Evolutionary conservation across 495 filamentous ascomycete genomes (phyloP).

Genomic region (Trichoderma parareesei): DNA sequence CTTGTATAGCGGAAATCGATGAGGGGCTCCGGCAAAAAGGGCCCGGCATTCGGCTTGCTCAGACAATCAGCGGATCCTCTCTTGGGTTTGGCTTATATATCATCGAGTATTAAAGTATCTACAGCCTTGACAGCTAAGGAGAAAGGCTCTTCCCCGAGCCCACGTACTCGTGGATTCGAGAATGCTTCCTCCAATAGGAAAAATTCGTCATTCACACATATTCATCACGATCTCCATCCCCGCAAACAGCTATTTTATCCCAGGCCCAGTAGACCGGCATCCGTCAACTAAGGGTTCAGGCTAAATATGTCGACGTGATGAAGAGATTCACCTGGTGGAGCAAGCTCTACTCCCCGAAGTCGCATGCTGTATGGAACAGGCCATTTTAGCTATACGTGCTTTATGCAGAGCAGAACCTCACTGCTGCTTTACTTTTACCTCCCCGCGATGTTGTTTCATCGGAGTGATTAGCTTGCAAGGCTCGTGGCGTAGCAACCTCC

Average conservation of each 20-base stretch:
- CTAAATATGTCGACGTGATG: background rate
- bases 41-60: background rate
- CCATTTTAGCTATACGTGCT: background rate
- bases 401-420: too few species aligned
- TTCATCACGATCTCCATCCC: background rate
- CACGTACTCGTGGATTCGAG: too few species aligned
- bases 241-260: background rate
- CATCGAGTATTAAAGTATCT: too few species aligned
- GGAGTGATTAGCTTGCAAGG: too few species aligned
- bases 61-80: too few species aligned
- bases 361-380: background rate
- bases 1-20: background rate
- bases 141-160: too few species aligned
- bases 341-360: background rate
- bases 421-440: too few species aligned
- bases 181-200: background rate
- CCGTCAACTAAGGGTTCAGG: background rate
- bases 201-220: background rate
- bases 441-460: too few species aligned
- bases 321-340: background rate
- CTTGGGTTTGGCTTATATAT: too few species aligned
- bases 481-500: too few species aligned
- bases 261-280: background rate
- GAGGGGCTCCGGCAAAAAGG: slow-evolving; percentile 3
- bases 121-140: too few species aligned